Evolutionary conservation across 768 basidiomycete species (phyloP).

Genomic region (Xerocomellus amylosporus): DNA sequence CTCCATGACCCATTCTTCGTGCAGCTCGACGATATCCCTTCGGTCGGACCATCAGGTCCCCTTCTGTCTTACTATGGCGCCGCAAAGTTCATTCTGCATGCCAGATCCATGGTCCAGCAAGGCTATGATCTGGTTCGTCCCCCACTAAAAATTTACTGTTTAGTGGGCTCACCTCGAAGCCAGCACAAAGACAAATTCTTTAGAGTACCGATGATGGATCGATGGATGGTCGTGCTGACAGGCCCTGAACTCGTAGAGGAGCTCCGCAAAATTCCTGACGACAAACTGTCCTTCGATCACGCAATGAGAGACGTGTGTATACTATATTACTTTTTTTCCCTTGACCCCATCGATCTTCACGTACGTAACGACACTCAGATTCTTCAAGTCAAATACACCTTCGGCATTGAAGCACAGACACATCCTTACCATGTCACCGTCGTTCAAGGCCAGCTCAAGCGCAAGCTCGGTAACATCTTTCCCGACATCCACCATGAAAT

Average conservation of each 20-base stretch:
- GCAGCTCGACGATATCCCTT: constrained; percentile 34
- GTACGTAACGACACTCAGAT: constrained; percentile 28
- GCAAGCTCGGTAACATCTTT: constrained; percentile 34
- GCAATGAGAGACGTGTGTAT: constrained; percentile 39
- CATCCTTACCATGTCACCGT: constrained; percentile 38
- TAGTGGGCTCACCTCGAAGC: constrained; percentile 15
- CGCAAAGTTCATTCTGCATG: constrained; percentile 30
- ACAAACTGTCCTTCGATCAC: constrained; percentile 42
- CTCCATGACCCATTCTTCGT: constrained; percentile 2
- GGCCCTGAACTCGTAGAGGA: constrained; percentile 47
- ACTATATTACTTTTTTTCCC: neutral
- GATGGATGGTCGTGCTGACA: constrained; percentile 46
- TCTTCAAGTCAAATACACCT: constrained; percentile 38
- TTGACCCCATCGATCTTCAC: constrained; percentile 5
- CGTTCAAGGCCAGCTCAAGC: constrained; percentile 32
- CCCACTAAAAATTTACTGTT: neutral
- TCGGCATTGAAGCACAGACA: constrained; percentile 33
- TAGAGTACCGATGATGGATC: constrained; percentile 42
- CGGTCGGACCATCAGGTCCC: constrained; percentile 35
- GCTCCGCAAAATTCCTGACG: constrained; percentile 46
- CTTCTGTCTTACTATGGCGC: constrained; percentile 35
- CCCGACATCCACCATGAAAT: constrained; percentile 36
- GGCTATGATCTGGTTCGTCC: constrained; percentile 35
- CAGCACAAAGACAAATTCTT: constrained; percentile 38
- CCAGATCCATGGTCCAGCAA: constrained; percentile 33